Percentiles rank a stretch among this genome's conserved stretches.
Conservation (phyloP, 2,329 filamentous ascomycete species). For the Microsporum canis region DNA sequence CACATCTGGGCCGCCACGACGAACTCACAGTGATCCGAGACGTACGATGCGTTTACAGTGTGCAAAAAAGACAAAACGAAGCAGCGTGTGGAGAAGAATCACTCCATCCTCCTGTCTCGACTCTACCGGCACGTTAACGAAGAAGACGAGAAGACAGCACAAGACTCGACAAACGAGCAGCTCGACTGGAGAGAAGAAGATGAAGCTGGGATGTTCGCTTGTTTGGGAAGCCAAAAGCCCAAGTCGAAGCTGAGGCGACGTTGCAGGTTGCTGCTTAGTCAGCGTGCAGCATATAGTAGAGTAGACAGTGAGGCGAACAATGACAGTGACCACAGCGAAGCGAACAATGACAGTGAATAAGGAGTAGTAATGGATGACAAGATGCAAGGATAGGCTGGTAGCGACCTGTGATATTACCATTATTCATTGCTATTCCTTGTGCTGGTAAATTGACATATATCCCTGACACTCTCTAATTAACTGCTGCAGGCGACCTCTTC, state of each 20-base stretch:
- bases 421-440: too few relatives aligned
- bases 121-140: neutral
- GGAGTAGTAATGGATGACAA: too few relatives aligned
- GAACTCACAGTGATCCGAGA: too few relatives aligned
- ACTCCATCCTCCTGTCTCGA: neutral
- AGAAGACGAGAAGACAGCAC: neutral
- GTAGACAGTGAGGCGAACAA: neutral
- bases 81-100: neutral
- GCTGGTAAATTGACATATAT: neutral
- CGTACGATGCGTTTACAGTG: neutral
- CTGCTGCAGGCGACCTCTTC: too few relatives aligned
- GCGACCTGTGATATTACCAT: too few relatives aligned
- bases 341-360: neutral
- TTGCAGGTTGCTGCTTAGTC: constrained; percentile 2
- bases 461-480: neutral
- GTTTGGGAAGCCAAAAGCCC: neutral
- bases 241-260: constrained; percentile 3
- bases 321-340: neutral
- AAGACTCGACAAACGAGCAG: neutral
- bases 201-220: neutral
- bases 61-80: neutral
- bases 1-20: too few relatives aligned
- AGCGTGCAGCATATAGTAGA: neutral
- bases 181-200: neutral
- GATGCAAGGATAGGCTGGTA: too few relatives aligned